Evolutionary conservation across 768 basidiomycete species (phyloP).

Genomic region (Crepidotus variabilis): DNA sequence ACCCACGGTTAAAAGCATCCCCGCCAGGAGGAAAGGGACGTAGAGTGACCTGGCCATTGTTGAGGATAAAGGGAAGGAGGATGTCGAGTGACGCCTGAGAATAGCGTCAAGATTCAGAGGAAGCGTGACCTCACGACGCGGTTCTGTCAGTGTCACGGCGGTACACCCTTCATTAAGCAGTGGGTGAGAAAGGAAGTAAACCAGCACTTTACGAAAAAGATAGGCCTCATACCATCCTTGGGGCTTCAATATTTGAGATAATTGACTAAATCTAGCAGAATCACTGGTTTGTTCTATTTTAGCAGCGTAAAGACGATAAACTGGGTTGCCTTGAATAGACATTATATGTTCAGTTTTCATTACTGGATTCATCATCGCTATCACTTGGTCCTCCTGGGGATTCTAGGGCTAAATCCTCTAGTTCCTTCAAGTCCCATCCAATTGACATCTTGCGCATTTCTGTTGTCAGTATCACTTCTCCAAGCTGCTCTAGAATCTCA

Average conservation of each 20-base stretch:
- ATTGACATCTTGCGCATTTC: slow-evolving; percentile 50
- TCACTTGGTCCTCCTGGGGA: slow-evolving; percentile 42
- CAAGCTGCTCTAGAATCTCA: slow-evolving; percentile 44
- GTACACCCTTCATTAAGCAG: too few relatives aligned
- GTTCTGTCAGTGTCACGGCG: too few relatives aligned
- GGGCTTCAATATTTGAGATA: too few relatives aligned
- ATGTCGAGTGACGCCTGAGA: background rate
- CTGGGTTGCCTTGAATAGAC: too few relatives aligned
- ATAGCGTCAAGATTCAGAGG: background rate
- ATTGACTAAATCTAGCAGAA: too few relatives aligned
- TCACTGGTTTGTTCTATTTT: too few relatives aligned
- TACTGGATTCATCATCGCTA: slow-evolving; percentile 63
- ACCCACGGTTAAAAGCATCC: slow-evolving; percentile 87
- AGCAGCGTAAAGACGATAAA: too few relatives aligned
- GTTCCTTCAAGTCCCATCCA: slow-evolving; percentile 67
- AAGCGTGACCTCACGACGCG: background rate
- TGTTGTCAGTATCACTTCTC: slow-evolving; percentile 32
- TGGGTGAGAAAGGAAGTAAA: too few relatives aligned
- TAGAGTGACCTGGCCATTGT: slow-evolving; percentile 38
- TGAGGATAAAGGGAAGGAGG: background rate
- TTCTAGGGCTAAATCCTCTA: slow-evolving; percentile 54
- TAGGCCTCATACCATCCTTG: too few relatives aligned
- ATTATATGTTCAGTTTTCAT: background rate
- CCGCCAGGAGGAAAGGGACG: slow-evolving; percentile 77
- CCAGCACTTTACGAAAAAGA: too few relatives aligned